Base-by-base conservation (phyloP, 805 yeast genomes). In the Yarrowia hollandica region DNA sequence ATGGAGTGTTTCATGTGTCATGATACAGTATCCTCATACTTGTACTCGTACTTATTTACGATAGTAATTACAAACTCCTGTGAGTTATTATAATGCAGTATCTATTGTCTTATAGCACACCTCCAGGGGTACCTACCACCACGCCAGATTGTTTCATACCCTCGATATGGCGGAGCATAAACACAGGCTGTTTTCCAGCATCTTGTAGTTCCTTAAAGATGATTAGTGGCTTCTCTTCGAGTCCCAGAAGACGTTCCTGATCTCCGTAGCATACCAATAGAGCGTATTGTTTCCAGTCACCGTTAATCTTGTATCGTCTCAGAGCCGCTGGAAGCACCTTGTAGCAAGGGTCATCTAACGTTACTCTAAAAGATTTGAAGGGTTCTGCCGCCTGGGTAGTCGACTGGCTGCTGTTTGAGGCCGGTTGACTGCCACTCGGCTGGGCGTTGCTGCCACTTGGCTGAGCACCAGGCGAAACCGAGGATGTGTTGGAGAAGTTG, bases 241-340 rank as follows among this genome's bases (percentile, higher is more conserved):
- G 76, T 34, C 86, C 88, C 46, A 94, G 72, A 9, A 90, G 82
- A 25, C 97, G 75, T 68, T 92, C 97, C 67, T 86, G 86, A 69
- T 90, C 96, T 21, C 94, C 96, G 68, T 89, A 90, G 68, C 95
- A 87, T 14, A 92, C 87, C 15, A 91, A 90, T 55, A 92, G 74
- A 1, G 91, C 96, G 69, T 90, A 92, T 66, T 89, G 86, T 56
- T 87, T 79, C 91, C 96, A 88, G 68, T 90, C 96, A 55, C 82
- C 85, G 28, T 82, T 81, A 50, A 92, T 78, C 61, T 84, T 84
- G 72, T 91, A 96, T 62, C 95, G 79, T 64, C 85, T 82, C 87
- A 90, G 85, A 5, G 96, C 97, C 31, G 86, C 89, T 67, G 88
- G 95, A 46, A 94, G 74, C 19, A 92, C 86, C 69, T 88, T 88